These are phyloP conservation scores for Bruguiera sexangula DNA, from an alignment of 345 rosid species.

Conservation along the genomic window DNA sequence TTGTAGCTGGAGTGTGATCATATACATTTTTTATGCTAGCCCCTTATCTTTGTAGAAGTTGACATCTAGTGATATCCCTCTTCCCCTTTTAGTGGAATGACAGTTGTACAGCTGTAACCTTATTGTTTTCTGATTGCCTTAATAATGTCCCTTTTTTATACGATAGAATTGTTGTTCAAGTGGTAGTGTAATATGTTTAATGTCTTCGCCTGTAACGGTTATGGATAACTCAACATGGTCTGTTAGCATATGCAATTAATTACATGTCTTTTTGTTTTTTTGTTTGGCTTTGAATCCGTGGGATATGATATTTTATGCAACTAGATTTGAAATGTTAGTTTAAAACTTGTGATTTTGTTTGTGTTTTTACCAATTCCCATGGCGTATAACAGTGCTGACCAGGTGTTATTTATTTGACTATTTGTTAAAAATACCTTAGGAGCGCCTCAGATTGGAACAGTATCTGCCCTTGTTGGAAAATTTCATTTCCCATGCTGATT, in stretches of 20 bases:
- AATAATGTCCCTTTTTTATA: background rate
- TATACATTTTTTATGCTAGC: background rate
- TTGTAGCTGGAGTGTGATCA: background rate
- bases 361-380: background rate
- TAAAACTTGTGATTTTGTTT: background rate
- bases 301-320: background rate
- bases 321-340: background rate
- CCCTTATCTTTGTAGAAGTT: background rate
- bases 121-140: background rate
- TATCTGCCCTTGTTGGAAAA: constrained; percentile 64
- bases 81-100: background rate
- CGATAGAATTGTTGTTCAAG: background rate
- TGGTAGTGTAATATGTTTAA: background rate
- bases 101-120: background rate
- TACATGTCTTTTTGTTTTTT: background rate
- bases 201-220: background rate
- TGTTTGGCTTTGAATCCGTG: background rate
- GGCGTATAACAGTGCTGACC: background rate
- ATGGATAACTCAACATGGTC: background rate
- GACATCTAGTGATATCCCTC: background rate
- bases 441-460: constrained; percentile 54
- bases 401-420: constrained; percentile 15
- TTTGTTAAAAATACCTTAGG: constrained; percentile 38
- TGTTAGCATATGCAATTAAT: background rate
- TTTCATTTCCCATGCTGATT: constrained; percentile 49